These are phyloP conservation scores for Citrus maxima DNA, from an alignment of 345 rosid species.

Conservation along the genomic window DNA sequence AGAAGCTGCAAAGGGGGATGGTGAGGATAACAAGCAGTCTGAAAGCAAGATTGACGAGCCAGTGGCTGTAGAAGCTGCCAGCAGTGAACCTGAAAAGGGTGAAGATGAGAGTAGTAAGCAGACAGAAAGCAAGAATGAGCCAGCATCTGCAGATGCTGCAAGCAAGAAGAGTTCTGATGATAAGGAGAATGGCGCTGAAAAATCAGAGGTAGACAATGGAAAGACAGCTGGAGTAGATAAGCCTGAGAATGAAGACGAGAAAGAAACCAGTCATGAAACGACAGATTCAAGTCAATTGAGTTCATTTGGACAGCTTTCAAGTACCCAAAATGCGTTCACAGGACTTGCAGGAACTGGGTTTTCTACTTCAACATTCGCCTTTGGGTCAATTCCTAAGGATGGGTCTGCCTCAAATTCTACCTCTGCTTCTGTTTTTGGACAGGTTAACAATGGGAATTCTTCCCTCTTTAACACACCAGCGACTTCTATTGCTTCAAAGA, in stretches of 20 bases:
- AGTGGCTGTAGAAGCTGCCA: conserved; percentile 15
- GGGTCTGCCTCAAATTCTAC: conserved; percentile 40
- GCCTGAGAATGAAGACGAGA: conserved; percentile 24
- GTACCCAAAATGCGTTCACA: conserved; percentile 87
- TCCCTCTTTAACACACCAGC: conserved; percentile 52
- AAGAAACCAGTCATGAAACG: conserved; percentile 36
- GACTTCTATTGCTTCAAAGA: conserved; percentile 50
- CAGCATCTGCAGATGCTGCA: conserved; percentile 17
- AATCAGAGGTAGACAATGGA: conserved; percentile 35
- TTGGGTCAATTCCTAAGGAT: conserved; percentile 52
- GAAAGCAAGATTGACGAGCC: conserved; percentile 25
- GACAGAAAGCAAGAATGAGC: conserved; percentile 23
- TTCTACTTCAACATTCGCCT: conserved; percentile 65
- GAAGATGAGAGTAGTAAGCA: conserved; percentile 23
- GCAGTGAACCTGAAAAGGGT: conserved; percentile 18
- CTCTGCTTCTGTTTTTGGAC: conserved; percentile 43
- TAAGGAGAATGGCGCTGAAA: conserved; percentile 19
- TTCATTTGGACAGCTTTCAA: conserved; percentile 94
- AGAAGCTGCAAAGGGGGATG: conserved; percentile 18
- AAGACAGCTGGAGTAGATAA: conserved; percentile 34
- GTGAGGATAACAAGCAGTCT: conserved; percentile 22
- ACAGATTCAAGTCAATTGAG: conserved; percentile 49
- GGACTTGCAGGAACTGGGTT: conserved; percentile 93
- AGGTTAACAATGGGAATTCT: conserved; percentile 58
- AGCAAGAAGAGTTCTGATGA: conserved; percentile 26